phyloP scores from a whole-genome alignment of 2,329 filamentous ascomycete species.

The Pestalotiopsis fici region DNA sequence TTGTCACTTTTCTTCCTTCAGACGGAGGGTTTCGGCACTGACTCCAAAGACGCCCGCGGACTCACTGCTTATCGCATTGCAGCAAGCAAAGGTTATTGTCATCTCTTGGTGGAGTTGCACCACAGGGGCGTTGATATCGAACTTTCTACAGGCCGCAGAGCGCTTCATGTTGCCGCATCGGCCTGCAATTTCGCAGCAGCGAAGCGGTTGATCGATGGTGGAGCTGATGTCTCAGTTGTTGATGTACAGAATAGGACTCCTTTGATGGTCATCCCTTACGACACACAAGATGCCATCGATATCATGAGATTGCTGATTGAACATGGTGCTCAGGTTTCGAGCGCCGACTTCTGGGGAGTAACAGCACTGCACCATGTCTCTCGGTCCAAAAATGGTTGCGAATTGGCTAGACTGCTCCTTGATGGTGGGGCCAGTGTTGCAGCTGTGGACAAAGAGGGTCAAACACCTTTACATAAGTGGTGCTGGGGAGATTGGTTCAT shows the following conservation, averaged over 20 bases:
- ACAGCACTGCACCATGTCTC: neutral
- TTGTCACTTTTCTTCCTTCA: neutral
- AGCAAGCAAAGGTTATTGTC: neutral
- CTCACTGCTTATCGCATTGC: neutral
- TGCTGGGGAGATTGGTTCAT: neutral
- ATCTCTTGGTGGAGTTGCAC: neutral
- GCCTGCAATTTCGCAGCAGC: neutral
- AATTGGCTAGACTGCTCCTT: neutral
- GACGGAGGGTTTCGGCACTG: neutral
- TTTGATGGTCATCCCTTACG: no score
- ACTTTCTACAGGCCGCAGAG: neutral
- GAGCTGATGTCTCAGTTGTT: no score
- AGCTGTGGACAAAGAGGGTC: neutral
- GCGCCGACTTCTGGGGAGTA: fast-evolving
- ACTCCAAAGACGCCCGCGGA: neutral
- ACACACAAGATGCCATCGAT: neutral
- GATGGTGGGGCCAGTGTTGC: neutral
- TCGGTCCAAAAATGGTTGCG: neutral
- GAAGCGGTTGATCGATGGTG: neutral
- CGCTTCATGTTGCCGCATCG: neutral
- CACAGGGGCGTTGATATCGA: neutral
- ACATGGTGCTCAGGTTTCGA: neutral
- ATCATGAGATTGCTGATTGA: neutral
- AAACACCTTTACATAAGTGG: neutral
- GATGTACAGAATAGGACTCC: no score